phyloP scores from a whole-genome alignment of 495 filamentous ascomycete genomes.

The Penicillium atrosanguineum region DNA sequence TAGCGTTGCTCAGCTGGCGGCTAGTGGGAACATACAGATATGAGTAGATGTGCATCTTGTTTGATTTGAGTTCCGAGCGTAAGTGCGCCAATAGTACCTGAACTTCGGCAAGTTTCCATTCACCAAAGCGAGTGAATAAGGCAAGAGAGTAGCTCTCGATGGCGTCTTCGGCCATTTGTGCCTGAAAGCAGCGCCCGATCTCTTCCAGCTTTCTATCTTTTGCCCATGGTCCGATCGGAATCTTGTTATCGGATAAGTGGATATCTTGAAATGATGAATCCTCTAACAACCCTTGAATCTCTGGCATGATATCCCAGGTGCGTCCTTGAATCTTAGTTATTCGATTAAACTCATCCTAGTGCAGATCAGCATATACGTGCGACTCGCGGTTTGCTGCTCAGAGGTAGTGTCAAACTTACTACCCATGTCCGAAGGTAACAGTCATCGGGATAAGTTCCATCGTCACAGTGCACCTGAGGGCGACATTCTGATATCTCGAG shows the following conservation, averaged over 20 bases:
- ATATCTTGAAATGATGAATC: constrained; percentile 17
- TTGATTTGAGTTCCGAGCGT: constrained; percentile 17
- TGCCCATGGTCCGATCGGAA: constrained; percentile 38
- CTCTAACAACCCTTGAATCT: constrained; percentile 6
- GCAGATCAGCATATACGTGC: not conserved
- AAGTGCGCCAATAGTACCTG: constrained; percentile 25
- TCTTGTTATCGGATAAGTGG: constrained; percentile 18
- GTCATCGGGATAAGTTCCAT: constrained; percentile 13
- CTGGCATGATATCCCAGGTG: constrained; percentile 10
- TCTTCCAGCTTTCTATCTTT: constrained; percentile 38
- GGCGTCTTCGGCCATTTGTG: constrained; percentile 11
- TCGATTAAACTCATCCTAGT: constrained; percentile 23
- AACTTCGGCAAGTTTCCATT: constrained; percentile 19
- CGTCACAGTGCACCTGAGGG: constrained; percentile 13
- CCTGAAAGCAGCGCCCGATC: constrained; percentile 27
- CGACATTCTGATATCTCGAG: constrained; percentile 18
- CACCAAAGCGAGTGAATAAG: constrained; percentile 19
- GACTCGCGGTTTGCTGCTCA: not conserved
- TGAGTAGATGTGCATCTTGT: constrained; percentile 24
- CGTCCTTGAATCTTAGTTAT: constrained; percentile 21
- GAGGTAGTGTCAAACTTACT: not conserved
- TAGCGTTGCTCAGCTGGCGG: not conserved
- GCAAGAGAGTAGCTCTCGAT: constrained; percentile 22
- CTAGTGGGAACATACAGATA: constrained; percentile 5
- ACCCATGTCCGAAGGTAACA: constrained; percentile 13